These are phyloP conservation scores for Scheffersomyces insectosa DNA, from an alignment of 1,139 yeast species.

Conservation along the genomic window DNA sequence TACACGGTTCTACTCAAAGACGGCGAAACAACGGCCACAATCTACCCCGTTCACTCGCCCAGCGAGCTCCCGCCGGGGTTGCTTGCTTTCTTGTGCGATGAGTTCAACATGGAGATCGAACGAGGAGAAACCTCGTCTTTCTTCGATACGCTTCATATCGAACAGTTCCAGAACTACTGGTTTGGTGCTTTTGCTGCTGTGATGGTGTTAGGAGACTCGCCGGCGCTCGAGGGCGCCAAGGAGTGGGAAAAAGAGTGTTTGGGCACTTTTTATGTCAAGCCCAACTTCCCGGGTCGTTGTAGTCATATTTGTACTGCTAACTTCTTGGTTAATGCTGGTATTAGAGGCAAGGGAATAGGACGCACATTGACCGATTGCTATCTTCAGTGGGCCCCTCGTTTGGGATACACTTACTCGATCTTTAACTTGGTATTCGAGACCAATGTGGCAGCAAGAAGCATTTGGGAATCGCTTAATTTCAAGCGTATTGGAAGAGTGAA, in stretches of 20 bases:
- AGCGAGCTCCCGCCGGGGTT: conserved; percentile 73
- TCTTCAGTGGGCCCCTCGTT: conserved; percentile 84
- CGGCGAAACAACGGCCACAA: conserved; percentile 89
- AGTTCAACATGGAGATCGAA: conserved; percentile 89
- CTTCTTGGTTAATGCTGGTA: conserved; percentile 87
- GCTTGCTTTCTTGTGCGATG: conserved; percentile 81
- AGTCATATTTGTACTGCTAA: conserved; percentile 92
- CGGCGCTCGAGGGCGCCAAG: conserved; percentile 55
- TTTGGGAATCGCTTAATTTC: conserved; percentile 80
- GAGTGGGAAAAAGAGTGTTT: conserved; percentile 91
- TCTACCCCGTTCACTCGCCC: conserved; percentile 75
- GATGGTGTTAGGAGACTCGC: conserved; percentile 79
- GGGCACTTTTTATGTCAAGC: conserved; percentile 80
- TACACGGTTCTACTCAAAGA: conserved; percentile 78
- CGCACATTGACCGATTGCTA: conserved; percentile 79
- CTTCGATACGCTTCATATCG: conserved; percentile 71
- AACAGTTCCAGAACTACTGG: conserved; percentile 82
- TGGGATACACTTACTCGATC: conserved; percentile 82
- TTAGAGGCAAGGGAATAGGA: conserved; percentile 92
- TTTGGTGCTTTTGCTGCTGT: conserved; percentile 83
- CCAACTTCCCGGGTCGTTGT: conserved; percentile 90
- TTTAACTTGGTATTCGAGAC: conserved; percentile 89
- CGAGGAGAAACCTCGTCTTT: conserved; percentile 87
- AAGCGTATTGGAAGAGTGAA: conserved; percentile 75
- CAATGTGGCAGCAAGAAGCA: conserved; percentile 75